Conservation (phyloP, 495 filamentous ascomycete genomes). For the Diplogelasinospora grovesii region DNA sequence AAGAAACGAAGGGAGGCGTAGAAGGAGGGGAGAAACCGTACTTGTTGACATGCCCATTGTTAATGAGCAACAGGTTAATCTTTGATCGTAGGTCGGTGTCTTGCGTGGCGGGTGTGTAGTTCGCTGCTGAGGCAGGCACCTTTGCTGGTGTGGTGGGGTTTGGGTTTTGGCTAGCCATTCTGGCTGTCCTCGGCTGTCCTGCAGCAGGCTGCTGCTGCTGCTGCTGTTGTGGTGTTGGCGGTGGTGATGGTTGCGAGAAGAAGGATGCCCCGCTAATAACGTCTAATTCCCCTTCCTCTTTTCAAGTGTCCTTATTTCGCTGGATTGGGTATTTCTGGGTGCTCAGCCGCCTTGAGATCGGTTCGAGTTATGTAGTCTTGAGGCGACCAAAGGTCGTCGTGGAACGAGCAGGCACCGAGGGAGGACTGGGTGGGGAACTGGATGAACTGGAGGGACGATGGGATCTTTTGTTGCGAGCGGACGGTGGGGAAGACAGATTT, state of each 20-base stretch:
- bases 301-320: not conserved
- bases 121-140: constrained; percentile 43
- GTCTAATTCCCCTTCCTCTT: not conserved
- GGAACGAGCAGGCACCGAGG: no score
- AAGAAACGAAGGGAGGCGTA: not conserved
- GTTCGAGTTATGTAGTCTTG: no score
- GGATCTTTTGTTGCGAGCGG: no score
- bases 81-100: constrained; percentile 48
- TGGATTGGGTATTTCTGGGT: not conserved
- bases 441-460: no score
- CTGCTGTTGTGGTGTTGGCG: no score
- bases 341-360: not conserved
- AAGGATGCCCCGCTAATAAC: not conserved
- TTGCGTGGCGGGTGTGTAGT: constrained; percentile 43
- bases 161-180: constrained; percentile 36
- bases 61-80: constrained; percentile 43
- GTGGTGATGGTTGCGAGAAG: no score
- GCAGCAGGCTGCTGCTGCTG: not conserved
- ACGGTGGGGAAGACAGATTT: no score
- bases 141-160: constrained; percentile 43
- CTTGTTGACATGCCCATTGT: constrained; percentile 44
- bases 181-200: constrained; percentile 2
- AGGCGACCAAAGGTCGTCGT: no score
- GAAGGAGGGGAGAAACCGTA: constrained; percentile 18
- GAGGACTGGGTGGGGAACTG: no score